These are phyloP conservation scores for Dipteronia dyeriana DNA, from an alignment of 345 rosid genomes.

Conservation along the genomic window DNA sequence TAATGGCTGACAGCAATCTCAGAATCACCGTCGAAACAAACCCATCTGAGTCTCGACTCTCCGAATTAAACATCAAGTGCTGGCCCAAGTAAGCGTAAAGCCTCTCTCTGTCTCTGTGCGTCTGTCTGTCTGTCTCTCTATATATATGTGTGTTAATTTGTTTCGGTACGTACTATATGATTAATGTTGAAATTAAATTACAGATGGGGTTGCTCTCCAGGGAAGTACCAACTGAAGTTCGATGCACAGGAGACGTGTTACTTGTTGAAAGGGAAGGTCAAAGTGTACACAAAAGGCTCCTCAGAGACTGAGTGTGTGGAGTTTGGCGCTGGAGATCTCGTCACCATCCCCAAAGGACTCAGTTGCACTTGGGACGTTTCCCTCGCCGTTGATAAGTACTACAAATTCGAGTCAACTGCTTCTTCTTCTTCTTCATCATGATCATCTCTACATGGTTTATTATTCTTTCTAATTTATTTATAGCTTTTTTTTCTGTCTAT, in stretches of 20 bases:
- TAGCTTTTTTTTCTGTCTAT: neutral
- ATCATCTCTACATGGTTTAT: neutral
- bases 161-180: no score
- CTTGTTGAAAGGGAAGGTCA: slow-evolving; percentile 79
- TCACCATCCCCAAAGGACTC: slow-evolving; percentile 76
- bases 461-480: slow-evolving; percentile 16
- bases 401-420: slow-evolving; percentile 61
- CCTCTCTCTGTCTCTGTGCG: neutral
- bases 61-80: slow-evolving; percentile 79
- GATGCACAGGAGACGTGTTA: slow-evolving; percentile 93
- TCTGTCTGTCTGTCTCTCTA: neutral
- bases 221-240: slow-evolving; percentile 75
- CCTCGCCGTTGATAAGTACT: slow-evolving; percentile 80
- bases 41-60: slow-evolving; percentile 66
- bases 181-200: no score
- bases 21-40: slow-evolving; percentile 65
- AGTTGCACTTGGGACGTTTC: slow-evolving; percentile 95
- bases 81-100: slow-evolving; percentile 82
- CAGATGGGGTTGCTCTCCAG: slow-evolving; percentile 95
- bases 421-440: slow-evolving; percentile 30
- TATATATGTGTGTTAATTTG: no score
- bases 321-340: slow-evolving; percentile 95
- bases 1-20: slow-evolving; percentile 46
- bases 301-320: slow-evolving; percentile 64
- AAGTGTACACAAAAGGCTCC: slow-evolving; percentile 59